phyloP scores from a whole-genome alignment of 768 basidiomycete species.

The Dacryopinax primogenitus region DNA sequence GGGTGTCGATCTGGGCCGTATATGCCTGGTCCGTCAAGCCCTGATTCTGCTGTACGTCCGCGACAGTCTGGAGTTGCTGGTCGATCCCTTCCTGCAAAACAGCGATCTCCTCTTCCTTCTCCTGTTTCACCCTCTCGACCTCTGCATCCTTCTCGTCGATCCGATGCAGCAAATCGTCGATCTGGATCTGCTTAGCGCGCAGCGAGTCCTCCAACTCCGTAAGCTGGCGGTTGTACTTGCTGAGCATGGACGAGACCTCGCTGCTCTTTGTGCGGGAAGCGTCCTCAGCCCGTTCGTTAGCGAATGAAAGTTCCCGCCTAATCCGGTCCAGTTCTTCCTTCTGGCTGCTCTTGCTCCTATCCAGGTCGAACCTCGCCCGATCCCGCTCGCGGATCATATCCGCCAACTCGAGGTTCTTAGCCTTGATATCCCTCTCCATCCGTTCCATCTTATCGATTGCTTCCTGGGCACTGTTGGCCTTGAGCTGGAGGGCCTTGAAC shows the following conservation, averaged over 20 bases:
- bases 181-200: conserved; percentile 84
- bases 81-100: conserved; percentile 96
- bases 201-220: conserved; percentile 93
- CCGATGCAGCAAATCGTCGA: conserved; percentile 79
- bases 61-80: conserved; percentile 72
- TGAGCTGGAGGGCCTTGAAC: conserved; percentile 93
- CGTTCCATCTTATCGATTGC: conserved; percentile 96
- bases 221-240: conserved; percentile 91
- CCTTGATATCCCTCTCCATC: conserved; percentile 95
- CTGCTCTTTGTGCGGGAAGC: conserved; percentile 80
- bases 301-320: conserved; percentile 82
- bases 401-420: conserved; percentile 96
- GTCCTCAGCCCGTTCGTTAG: conserved; percentile 97
- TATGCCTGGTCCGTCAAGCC: conserved; percentile 78
- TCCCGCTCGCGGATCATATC: conserved; percentile 99
- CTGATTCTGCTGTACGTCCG: conserved; percentile 77
- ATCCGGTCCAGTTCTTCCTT: conserved; percentile 90
- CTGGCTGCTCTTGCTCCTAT: conserved; percentile 81
- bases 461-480: conserved; percentile 96
- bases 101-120: conserved; percentile 93
- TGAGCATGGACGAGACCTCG: conserved; percentile 75
- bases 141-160: conserved; percentile 63
- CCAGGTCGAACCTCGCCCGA: conserved; percentile 86
- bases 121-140: conserved; percentile 70
- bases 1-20: conserved; percentile 91